These are phyloP conservation scores for Styphnolobium japonicum DNA, from an alignment of 306 rosid species.

Conservation along the genomic window DNA sequence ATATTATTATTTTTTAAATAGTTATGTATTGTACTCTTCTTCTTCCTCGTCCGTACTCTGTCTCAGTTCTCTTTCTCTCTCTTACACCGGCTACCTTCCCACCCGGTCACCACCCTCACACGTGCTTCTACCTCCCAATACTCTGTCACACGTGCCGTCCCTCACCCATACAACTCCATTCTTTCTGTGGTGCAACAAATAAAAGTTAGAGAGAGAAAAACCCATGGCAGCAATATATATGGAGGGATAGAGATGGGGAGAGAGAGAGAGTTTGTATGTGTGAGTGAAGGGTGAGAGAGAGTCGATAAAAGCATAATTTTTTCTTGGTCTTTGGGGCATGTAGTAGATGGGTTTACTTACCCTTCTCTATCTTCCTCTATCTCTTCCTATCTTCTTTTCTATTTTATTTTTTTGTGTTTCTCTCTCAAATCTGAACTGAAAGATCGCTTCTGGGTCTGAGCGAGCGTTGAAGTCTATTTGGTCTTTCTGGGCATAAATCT, in stretches of 20 bases:
- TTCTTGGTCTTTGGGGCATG: slow-evolving; percentile 27
- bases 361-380: slow-evolving; percentile 7
- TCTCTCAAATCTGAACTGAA: slow-evolving; percentile 23
- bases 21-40: slow-evolving; percentile 41
- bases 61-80: slow-evolving; percentile 38
- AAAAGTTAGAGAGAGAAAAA: slow-evolving; percentile 64
- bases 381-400: neutral
- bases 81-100: slow-evolving; percentile 45
- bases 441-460: slow-evolving; percentile 28
- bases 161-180: slow-evolving; percentile 49
- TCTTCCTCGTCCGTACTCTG: slow-evolving; percentile 75
- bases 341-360: slow-evolving; percentile 27
- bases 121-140: slow-evolving; percentile 22
- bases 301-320: slow-evolving; percentile 18
- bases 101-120: slow-evolving; percentile 38
- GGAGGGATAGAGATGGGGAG: neutral
- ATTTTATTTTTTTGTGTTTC: neutral
- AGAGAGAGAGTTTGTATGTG: neutral
- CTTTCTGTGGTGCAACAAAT: slow-evolving; percentile 85
- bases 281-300: neutral
- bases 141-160: slow-evolving; percentile 43
- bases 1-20: neutral
- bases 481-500: slow-evolving; percentile 26
- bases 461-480: neutral
- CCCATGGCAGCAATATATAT: slow-evolving; percentile 27